Conservation (phyloP, 805 yeast genomes). For the Saccharomyces mikatae region DNA sequence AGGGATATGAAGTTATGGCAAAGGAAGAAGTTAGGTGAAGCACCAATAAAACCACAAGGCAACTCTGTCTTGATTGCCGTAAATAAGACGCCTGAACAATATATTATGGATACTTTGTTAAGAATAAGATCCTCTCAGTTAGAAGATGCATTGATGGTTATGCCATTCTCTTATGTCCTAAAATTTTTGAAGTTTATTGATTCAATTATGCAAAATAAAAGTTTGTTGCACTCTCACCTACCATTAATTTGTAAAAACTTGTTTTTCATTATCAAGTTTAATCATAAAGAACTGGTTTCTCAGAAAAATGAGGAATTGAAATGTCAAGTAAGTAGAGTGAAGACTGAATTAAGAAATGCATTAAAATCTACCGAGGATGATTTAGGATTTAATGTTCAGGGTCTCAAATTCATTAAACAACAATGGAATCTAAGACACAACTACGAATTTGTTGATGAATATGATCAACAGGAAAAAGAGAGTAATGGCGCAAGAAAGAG, state of each 20-base stretch:
- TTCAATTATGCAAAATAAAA: constrained; percentile 54
- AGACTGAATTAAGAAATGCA: constrained; percentile 49
- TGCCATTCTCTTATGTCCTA: constrained; percentile 80
- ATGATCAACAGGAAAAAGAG: constrained; percentile 44
- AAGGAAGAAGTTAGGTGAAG: constrained; percentile 37
- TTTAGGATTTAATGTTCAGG: constrained; percentile 80
- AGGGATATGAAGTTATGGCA: constrained; percentile 35
- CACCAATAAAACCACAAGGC: constrained; percentile 53
- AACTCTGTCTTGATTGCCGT: constrained; percentile 71
- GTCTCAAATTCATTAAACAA: constrained; percentile 60
- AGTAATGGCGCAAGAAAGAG: constrained; percentile 62
- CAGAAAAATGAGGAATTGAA: constrained; percentile 59
- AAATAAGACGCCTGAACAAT: constrained; percentile 61
- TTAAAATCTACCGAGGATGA: constrained; percentile 45
- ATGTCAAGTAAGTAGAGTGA: constrained; percentile 56
- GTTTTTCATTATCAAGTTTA: constrained; percentile 63
- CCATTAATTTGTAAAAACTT: constrained; percentile 66
- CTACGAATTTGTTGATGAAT: constrained; percentile 63
- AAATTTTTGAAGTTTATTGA: constrained; percentile 65
- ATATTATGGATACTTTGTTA: constrained; percentile 63
- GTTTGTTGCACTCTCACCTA: constrained; percentile 43
- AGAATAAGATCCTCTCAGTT: constrained; percentile 76
- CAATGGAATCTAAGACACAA: constrained; percentile 77
- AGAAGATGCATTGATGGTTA: constrained; percentile 84
- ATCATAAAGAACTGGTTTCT: constrained; percentile 69